Conservation (phyloP, 306 rosid genomes). For the Acacia crassicarpa region DNA sequence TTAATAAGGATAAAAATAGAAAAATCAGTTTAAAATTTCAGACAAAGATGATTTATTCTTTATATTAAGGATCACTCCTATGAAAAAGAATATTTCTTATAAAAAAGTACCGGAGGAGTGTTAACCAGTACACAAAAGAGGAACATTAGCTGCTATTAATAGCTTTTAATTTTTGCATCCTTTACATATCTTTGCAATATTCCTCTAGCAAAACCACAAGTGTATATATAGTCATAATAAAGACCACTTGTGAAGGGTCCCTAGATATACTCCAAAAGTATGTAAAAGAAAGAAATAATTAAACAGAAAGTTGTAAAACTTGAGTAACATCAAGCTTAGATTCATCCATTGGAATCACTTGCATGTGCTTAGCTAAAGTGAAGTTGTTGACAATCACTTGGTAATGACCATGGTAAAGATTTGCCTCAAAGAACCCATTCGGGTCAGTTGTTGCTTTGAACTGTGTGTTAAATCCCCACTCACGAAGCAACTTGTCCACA, state of each 20-base stretch:
- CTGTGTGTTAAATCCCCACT: conserved; percentile 46
- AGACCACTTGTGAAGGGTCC: neutral
- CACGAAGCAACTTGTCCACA: conserved; percentile 62
- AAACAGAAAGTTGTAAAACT: neutral
- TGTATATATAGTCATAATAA: neutral
- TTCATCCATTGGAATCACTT: conserved; percentile 25
- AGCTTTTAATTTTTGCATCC: neutral
- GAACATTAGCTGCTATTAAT: neutral
- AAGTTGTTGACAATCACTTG: neutral
- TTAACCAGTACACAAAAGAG: neutral
- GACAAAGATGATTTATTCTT: too few species aligned
- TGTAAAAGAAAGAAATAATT: neutral
- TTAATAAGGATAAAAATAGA: too few species aligned
- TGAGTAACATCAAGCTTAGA: neutral
- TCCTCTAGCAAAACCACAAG: neutral
- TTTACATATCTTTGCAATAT: neutral
- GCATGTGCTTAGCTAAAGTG: neutral
- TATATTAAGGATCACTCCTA: too few species aligned
- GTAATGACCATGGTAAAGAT: conserved; percentile 37
- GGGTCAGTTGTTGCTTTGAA: conserved; percentile 24
- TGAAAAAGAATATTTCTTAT: too few species aligned
- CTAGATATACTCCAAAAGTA: neutral
- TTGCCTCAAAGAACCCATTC: conserved; percentile 26
- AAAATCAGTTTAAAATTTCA: too few species aligned
- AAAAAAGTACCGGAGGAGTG: too few species aligned